These are phyloP conservation scores for Cytospora piceae DNA, from an alignment of 2,329 filamentous ascomycete species.

Conservation along the genomic window DNA sequence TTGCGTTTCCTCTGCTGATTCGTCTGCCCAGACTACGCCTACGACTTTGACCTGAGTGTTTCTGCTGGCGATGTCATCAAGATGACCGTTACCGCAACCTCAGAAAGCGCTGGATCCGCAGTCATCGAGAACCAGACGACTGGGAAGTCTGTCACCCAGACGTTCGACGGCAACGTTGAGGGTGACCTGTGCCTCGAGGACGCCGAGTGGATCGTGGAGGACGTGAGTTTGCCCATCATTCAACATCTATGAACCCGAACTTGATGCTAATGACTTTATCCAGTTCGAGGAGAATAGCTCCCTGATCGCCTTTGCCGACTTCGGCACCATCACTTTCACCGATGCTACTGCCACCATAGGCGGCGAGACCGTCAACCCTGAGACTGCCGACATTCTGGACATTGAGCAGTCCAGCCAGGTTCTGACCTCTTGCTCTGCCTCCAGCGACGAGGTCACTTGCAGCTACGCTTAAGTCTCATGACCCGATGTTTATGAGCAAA, in stretches of 20 bases:
- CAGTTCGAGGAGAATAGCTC: constrained; percentile 41
- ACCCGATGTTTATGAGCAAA: not conserved
- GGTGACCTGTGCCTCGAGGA: constrained; percentile 43
- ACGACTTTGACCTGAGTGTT: constrained; percentile 19
- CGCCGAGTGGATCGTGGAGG: constrained; percentile 66
- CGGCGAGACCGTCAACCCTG: constrained; percentile 37
- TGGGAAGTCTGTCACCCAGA: constrained; percentile 53
- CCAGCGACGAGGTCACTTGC: not conserved
- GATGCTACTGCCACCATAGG: constrained; percentile 38
- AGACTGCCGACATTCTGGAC: constrained; percentile 45
- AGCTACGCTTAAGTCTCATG: not conserved
- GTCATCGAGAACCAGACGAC: constrained; percentile 52
- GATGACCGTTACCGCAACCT: constrained; percentile 40
- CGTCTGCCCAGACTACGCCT: constrained; percentile 45
- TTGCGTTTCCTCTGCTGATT: not conserved
- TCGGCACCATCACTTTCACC: constrained; percentile 48
- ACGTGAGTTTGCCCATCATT: constrained; percentile 33
- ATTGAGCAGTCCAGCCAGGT: constrained; percentile 18
- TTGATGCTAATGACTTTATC: not conserved
- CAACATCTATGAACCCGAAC: not conserved
- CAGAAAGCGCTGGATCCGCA: constrained; percentile 46
- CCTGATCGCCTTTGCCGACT: constrained; percentile 49
- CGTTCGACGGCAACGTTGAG: constrained; percentile 42
- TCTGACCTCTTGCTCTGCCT: constrained; percentile 11
- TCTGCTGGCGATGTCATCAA: constrained; percentile 21